Conservation (phyloP, 2,329 filamentous ascomycete species). For the Clarireedia hainanense region DNA sequence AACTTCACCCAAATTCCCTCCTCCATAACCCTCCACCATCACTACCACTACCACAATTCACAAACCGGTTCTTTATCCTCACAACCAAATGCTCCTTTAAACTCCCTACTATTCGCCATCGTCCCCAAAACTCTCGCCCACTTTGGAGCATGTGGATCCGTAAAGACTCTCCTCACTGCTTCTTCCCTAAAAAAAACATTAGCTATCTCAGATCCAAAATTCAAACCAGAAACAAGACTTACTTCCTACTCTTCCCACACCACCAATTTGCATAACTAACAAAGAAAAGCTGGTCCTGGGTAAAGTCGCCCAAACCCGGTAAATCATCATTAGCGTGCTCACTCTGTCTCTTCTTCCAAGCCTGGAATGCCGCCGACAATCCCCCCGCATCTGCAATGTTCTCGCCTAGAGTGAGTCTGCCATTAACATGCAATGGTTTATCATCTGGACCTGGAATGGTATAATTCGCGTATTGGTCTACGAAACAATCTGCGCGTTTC, state of each 20-base stretch:
- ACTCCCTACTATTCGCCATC: constrained; percentile 59
- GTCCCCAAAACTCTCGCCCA: constrained; percentile 54
- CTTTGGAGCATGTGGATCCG: constrained; percentile 58
- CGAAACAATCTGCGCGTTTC: constrained; percentile 54
- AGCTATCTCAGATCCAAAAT: too few species aligned
- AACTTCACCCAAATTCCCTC: neutral
- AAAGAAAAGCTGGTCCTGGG: constrained; percentile 64
- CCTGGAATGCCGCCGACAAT: constrained; percentile 51
- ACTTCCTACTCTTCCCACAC: constrained; percentile 55
- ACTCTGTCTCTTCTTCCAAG: constrained; percentile 53
- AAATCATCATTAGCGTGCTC: constrained; percentile 43
- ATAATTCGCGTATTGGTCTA: constrained; percentile 58
- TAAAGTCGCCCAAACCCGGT: constrained; percentile 50
- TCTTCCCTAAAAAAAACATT: constrained; percentile 32
- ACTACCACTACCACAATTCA: constrained; percentile 51
- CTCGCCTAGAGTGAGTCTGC: constrained; percentile 55
- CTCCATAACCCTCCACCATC: neutral
- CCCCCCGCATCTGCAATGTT: constrained; percentile 68
- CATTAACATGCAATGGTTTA: constrained; percentile 53
- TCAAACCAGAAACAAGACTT: too few species aligned
- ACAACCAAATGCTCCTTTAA: constrained; percentile 61
- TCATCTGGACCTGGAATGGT: constrained; percentile 48
- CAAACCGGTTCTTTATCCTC: constrained; percentile 57
- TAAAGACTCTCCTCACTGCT: constrained; percentile 49
- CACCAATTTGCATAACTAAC: constrained; percentile 56